Evolutionary conservation across 2,329 filamentous ascomycete species (phyloP).

Genomic region (Microcyclosporella mali): DNA sequence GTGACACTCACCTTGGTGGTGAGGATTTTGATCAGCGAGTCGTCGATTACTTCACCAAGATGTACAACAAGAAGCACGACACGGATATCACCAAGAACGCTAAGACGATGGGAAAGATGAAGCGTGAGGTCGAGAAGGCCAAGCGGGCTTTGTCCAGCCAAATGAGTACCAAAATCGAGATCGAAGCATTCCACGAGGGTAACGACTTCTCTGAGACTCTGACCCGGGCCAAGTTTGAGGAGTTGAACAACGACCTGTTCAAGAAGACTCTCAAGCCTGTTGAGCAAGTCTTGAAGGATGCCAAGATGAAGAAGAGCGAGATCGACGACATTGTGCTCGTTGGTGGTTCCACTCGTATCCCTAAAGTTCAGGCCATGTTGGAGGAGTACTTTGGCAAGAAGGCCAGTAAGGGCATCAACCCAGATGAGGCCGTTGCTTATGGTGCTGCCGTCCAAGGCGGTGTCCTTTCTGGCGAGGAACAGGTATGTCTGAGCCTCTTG

Average conservation of each 20-base stretch:
- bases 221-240: constrained; percentile 98
- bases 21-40: constrained; percentile 98
- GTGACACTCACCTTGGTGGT: constrained; percentile 96
- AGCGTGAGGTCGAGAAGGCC: constrained; percentile 98
- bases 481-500: constrained; percentile 16
- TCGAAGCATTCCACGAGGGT: constrained; percentile 94
- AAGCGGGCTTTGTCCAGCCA: constrained; percentile 73
- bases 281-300: constrained; percentile 96
- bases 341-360: constrained; percentile 97
- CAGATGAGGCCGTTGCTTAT: constrained; percentile 96
- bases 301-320: constrained; percentile 92
- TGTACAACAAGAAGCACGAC: constrained; percentile 96
- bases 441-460: constrained; percentile 96
- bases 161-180: constrained; percentile 56
- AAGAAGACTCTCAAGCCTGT: constrained; percentile 99
- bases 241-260: constrained; percentile 98
- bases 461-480: constrained; percentile 83
- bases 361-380: constrained; percentile 90
- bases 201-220: constrained; percentile 98
- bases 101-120: constrained; percentile 98
- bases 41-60: constrained; percentile 93
- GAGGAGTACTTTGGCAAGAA: constrained; percentile 98
- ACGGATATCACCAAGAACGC: constrained; percentile 90
- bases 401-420: constrained; percentile 98
- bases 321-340: constrained; percentile 96